Evolutionary conservation across 23 red algal species (phyloP).

Genomic region (Gracilaria caudata): DNA sequence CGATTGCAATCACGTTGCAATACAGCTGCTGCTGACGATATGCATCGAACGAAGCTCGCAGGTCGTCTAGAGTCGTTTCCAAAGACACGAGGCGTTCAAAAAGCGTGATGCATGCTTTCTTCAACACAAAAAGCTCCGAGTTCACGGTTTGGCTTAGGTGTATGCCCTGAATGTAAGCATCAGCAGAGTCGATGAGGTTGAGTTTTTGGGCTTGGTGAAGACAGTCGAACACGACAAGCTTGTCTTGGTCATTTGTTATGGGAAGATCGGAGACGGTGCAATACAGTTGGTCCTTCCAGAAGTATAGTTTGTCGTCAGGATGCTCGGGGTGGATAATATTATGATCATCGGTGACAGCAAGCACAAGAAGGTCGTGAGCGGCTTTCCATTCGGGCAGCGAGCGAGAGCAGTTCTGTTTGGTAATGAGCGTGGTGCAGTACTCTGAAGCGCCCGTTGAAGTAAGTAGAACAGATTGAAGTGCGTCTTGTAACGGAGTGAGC

Average conservation of each 20-base stretch:
- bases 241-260: background rate
- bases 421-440: background rate
- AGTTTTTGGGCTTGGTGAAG: background rate
- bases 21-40: background rate
- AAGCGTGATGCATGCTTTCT: background rate
- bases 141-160: background rate
- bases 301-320: background rate
- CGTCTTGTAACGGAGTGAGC: background rate
- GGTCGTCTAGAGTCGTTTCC: background rate
- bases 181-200: constrained; percentile 2
- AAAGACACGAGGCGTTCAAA: background rate
- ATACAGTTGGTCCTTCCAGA: constrained; percentile 19
- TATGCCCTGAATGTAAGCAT: constrained; percentile 4
- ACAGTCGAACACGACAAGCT: background rate
- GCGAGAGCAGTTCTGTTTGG: background rate
- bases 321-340: background rate
- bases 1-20: background rate
- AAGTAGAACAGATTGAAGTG: background rate
- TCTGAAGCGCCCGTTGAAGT: background rate
- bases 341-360: background rate
- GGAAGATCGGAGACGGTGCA: constrained; percentile 1
- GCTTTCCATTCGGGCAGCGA: constrained; percentile 9
- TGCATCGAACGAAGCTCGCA: background rate
- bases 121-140: constrained; percentile 5
- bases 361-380: background rate